Percentiles rank a stretch among this genome's conserved stretches.
Evolutionary conservation across 495 filamentous ascomycete species (phyloP).

Genomic region (Xylaria venustula): DNA sequence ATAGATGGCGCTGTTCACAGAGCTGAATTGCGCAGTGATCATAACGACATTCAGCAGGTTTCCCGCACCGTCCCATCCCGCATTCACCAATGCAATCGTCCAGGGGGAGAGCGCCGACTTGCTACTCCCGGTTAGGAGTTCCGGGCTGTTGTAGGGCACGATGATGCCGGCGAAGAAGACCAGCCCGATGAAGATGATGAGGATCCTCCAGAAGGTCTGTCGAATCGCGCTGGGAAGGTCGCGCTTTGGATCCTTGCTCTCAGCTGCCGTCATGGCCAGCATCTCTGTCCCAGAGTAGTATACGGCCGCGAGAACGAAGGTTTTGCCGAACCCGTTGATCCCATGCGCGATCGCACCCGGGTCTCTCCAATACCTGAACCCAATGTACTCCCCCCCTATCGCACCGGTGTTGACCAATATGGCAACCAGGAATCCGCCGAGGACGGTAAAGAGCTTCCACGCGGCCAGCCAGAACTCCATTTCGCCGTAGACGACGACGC

Average conservation of each 20-base stretch:
- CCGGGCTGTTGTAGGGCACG: conserved; percentile 48
- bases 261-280: conserved; percentile 66
- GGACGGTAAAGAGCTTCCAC: conserved; percentile 41
- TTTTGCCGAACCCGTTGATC: conserved; percentile 61
- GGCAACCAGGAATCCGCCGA: conserved; percentile 48
- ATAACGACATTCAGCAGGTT: conserved; percentile 72
- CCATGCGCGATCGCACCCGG: conserved; percentile 63
- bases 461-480: conserved; percentile 48
- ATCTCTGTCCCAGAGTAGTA: conserved; percentile 74
- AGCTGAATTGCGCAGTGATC: conserved; percentile 62
- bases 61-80: conserved; percentile 58
- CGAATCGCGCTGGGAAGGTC: conserved; percentile 63
- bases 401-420: conserved; percentile 44
- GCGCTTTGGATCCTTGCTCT: conserved; percentile 65
- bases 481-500: conserved; percentile 46
- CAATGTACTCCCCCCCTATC: conserved; percentile 39
- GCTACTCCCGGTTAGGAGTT: conserved; percentile 47
- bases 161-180: conserved; percentile 65
- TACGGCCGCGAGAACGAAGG: conserved; percentile 65
- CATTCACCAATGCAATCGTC: conserved; percentile 54
- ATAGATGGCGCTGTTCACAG: conserved; percentile 69
- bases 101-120: conserved; percentile 58
- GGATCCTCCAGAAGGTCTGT: conserved; percentile 64
- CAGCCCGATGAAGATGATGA: conserved; percentile 62
- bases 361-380: conserved; percentile 62